Evolutionary conservation across 2,329 filamentous ascomycete species (phyloP), one percentile per base, ranked within the genome.

Genomic region (Diaporthe ampelina): DNA sequence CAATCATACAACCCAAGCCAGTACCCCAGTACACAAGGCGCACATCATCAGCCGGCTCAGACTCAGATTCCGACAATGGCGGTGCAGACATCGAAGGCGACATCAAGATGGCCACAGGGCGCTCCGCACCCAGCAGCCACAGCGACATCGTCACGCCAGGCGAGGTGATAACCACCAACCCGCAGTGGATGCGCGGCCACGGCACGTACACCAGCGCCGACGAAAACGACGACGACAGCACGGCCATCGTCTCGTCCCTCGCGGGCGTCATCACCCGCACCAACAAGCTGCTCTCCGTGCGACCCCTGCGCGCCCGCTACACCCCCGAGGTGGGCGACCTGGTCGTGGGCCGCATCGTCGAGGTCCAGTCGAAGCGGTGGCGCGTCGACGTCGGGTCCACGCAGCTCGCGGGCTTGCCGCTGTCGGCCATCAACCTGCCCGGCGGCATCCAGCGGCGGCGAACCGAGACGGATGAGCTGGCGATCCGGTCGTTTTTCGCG

Each of bases 141-240:
- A 50, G 57, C 74, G 85, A 88, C 48, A 93, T 98, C 78, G 93
- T 98, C 78, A 98, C 95, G 0, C 96, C 96, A 0, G 97, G 96
- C 80, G 94, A 97, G 81, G 86, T 93, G 75, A 94, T 98, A 79
- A 98, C 96, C 15, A 90, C 92, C 77, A 95, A 98, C 83, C 90
- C 95, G n/a, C 95, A 98, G 87, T 98, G 95, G 95, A 98, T 98
- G 96, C 91, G 95, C 85, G 97, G 97, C 80, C 97, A 99, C 85
- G 97, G 97, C 78, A 99, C 97, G 67, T 98, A 94, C 83, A 74
- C 68, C 4, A 63, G 59, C 40, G 19, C 40, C 40, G 45, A 59
- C 17, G 11, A 10, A 29, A 45, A 56, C 15, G 88, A 94, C 61
- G 89, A 90, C 24, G 83, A 89, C 6, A 83, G 86, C 61, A 88